A percentile compares a stretch with the other conserved stretches of the same genome.
These are phyloP conservation scores for Saccharum hybrid DNA, from an alignment of 202 grass and related monocot species.

Conservation along the genomic window DNA sequence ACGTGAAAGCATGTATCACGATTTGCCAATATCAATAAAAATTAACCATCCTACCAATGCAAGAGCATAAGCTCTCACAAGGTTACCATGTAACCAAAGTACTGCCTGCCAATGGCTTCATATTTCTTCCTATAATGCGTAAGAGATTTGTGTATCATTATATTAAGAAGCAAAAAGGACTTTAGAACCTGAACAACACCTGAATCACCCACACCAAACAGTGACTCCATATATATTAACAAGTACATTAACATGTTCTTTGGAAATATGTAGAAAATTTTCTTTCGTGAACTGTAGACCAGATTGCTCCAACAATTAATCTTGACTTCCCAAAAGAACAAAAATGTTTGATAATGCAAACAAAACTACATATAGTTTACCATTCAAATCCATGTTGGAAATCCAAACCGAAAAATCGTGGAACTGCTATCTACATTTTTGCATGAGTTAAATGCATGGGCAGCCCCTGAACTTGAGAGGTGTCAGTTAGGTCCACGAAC, in stretches of 20 bases:
- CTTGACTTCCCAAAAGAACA: not conserved
- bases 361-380: not conserved
- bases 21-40: constrained; percentile 5
- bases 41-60: not conserved
- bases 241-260: not conserved
- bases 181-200: not conserved
- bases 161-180: not conserved
- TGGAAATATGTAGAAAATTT: not conserved
- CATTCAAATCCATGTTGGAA: not conserved
- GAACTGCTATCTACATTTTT: not conserved
- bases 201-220: not conserved
- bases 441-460: too few relatives aligned
- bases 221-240: constrained; percentile 16
- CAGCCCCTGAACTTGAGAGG: too few relatives aligned
- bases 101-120: not conserved
- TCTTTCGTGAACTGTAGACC: not conserved
- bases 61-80: constrained; percentile 15
- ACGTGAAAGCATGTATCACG: not conserved
- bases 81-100: not conserved
- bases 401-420: not conserved
- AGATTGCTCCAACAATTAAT: not conserved
- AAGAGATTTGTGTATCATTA: not conserved
- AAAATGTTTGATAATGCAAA: not conserved
- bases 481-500: too few relatives aligned
- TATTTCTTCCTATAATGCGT: not conserved